Evolutionary conservation across 1,139 yeast genomes (phyloP).

Genomic region (Diutina siamensis): DNA sequence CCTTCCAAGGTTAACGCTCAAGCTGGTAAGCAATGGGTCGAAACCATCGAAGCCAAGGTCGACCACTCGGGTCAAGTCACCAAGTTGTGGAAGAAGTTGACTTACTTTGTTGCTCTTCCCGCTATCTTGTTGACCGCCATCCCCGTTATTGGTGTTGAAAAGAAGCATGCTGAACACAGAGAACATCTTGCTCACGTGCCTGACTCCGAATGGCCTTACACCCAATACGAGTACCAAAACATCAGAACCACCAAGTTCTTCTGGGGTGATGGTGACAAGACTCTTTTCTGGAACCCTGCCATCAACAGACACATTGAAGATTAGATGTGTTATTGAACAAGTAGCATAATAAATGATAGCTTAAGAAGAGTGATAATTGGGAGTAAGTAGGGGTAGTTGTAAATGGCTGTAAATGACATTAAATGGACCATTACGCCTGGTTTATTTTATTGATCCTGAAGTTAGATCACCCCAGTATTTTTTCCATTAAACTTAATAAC

Average conservation of each 20-base stretch:
- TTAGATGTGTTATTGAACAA: constrained; percentile 8
- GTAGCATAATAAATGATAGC: neutral
- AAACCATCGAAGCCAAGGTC: constrained; percentile 43
- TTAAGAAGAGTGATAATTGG: neutral
- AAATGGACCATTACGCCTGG: too few relatives aligned
- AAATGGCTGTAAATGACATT: too few relatives aligned
- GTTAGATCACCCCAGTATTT: too few relatives aligned
- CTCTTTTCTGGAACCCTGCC: constrained; percentile 90
- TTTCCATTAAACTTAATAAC: too few relatives aligned
- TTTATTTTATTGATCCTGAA: too few relatives aligned
- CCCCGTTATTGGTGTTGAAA: constrained; percentile 72
- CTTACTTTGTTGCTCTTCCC: constrained; percentile 73
- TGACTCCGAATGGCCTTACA: constrained; percentile 81
- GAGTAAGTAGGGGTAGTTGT: too few relatives aligned
- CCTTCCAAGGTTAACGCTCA: constrained; percentile 20
- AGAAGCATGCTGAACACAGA: constrained; percentile 84
- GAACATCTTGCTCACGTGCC: constrained; percentile 63
- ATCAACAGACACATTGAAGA: constrained; percentile 71
- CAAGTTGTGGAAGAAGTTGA: constrained; percentile 74
- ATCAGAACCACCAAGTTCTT: constrained; percentile 76
- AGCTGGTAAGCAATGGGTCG: constrained; percentile 34
- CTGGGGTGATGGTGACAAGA: constrained; percentile 99
- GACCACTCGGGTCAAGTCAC: constrained; percentile 75
- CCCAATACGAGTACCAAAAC: constrained; percentile 83
- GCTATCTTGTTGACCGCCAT: constrained; percentile 64